Conservation (phyloP, 148 eudicot genomes). For the Persicaria maculosa region DNA sequence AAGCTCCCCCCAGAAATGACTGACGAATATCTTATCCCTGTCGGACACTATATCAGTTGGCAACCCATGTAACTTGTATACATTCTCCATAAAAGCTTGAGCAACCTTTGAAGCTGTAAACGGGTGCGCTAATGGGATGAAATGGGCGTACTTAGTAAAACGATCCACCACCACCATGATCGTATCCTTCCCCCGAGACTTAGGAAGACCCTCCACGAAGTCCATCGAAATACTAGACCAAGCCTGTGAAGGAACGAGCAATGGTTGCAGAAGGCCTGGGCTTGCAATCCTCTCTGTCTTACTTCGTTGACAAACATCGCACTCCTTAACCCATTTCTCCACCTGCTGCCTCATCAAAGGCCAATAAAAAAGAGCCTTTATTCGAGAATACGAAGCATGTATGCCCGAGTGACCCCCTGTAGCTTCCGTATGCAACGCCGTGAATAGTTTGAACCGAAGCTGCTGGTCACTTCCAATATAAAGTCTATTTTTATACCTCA, state of each 20-base stretch:
- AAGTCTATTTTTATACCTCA: no score
- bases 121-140: background rate
- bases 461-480: background rate
- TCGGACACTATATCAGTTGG: background rate
- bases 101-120: background rate
- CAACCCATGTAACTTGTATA: background rate
- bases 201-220: background rate
- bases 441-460: background rate
- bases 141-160: background rate
- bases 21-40: background rate
- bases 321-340: background rate
- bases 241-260: background rate
- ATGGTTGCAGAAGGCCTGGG: background rate
- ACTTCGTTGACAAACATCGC: background rate
- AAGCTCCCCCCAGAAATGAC: background rate
- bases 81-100: background rate
- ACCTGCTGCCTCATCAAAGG: background rate
- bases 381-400: background rate
- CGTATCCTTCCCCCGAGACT: background rate
- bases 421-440: background rate
- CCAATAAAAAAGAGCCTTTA: background rate
- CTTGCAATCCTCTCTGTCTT: background rate
- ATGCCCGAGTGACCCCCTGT: background rate
- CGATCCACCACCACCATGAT: background rate
- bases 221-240: background rate